These are phyloP conservation scores for Phanerochaete carnosa DNA, from an alignment of 768 basidiomycete species.

Conservation along the genomic window DNA sequence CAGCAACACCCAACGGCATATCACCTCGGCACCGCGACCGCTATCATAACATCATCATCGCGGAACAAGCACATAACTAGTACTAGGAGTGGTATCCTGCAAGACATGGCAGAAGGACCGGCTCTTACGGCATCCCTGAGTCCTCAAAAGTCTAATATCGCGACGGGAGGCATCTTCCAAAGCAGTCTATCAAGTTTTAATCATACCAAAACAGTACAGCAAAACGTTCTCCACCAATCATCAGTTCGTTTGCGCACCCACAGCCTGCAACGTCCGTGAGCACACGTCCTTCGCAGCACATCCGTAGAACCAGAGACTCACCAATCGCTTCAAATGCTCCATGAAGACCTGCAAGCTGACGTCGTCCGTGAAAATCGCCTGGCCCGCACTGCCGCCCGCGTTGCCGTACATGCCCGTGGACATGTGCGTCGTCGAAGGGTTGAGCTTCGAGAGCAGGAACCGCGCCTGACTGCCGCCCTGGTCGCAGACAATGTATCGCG, in stretches of 20 bases:
- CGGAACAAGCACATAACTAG: no score
- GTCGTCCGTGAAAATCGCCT: slow-evolving; percentile 98
- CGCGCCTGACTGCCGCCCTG: slow-evolving; percentile 97
- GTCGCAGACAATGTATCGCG: slow-evolving; percentile 96
- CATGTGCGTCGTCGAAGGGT: slow-evolving; percentile 98
- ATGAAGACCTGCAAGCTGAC: slow-evolving; percentile 97
- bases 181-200: background rate
- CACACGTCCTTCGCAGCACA: background rate
- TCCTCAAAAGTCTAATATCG: no score
- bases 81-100: no score
- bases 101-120: no score
- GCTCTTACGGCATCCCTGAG: no score
- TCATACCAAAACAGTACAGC: background rate
- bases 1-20: no score
- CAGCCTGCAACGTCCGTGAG: slow-evolving; percentile 40
- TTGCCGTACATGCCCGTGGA: slow-evolving; percentile 88
- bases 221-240: background rate
- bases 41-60: no score
- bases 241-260: slow-evolving; percentile 66
- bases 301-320: slow-evolving; percentile 31
- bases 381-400: slow-evolving; percentile 64
- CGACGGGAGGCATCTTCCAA: background rate
- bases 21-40: no score
- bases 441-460: slow-evolving; percentile 95
- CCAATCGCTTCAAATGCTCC: slow-evolving; percentile 94